Evolutionary conservation across 1,284 basidiomycete species (phyloP), one percentile per base, ranked within the genome.

Genomic region (Porogramme epimiltina): DNA sequence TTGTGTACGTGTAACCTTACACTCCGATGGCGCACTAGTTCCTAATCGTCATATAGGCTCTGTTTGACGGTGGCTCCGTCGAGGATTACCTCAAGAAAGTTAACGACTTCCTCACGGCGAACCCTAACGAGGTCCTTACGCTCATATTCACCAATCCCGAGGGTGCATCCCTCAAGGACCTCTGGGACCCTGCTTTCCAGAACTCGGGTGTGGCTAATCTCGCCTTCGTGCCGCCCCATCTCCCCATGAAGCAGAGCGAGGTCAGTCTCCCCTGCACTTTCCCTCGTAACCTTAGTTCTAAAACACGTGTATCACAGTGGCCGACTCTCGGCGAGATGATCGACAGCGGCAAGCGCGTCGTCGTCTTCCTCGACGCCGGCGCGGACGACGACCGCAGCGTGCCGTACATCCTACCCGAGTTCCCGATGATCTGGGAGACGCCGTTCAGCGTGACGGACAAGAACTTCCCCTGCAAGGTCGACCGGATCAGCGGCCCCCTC

Each of bases 301-400:
- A 40, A n/a, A 8, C 28, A 15, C 8, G 13, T 38, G 19, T 8
- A 15, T 40, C 16, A 20, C 24, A 79, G 39, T 93, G 90, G 90
- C 91, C 90, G 0, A 89, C 88, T 0, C 77, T 92, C 11, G 83
- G 85, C n/a, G 66, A 78, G 15, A 66, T 93, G 64, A 86, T 93
- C 60, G 78, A 83, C 62, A 69, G 70, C 18, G 83, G 84, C 3
- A 89, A 78, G 62, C 76, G 81, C 8, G 76, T 91, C 15, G 78
- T 93, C 8, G 79, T 83, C n/a, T 91, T 91, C 67, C 73, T 93
- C 61, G 86, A 91, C 62, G 71, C 78, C 41, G 75, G 74, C 23
- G 77, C 77, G 5, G 75, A 79, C 41, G 68, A 62, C 15, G 69
- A 67, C 58, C 56, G 72, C 58, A 62, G 63, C 25, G 78, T 80